Conservation (phyloP, 192 early-diverging fungal species). For the Coemansia sp. region DNA sequence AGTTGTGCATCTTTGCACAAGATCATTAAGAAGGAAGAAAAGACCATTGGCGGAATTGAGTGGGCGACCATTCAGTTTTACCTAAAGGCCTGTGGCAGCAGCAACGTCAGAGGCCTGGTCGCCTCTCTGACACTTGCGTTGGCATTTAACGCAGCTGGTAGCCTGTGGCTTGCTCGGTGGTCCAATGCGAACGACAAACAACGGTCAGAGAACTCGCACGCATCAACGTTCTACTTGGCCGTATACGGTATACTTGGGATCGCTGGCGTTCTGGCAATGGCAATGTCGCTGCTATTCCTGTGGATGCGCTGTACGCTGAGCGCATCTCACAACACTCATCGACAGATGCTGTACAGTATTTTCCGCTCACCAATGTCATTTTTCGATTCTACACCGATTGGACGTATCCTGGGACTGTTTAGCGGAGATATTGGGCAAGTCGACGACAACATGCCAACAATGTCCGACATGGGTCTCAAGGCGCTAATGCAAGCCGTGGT, state of each 20-base stretch:
- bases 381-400: constrained; percentile 77
- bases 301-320: constrained; percentile 87
- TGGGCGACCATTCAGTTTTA: constrained; percentile 16
- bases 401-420: constrained; percentile 77
- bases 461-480: constrained; percentile 61
- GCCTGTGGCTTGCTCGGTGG: constrained; percentile 30
- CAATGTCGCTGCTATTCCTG: constrained; percentile 72
- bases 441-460: constrained; percentile 64
- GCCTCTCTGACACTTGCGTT: constrained; percentile 5
- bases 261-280: constrained; percentile 72
- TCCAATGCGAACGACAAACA: constrained; percentile 14
- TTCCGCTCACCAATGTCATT: constrained; percentile 77
- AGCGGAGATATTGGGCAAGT: constrained; percentile 64
- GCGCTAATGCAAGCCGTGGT: constrained; percentile 61
- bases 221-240: constrained; percentile 40
- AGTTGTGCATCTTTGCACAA: background rate
- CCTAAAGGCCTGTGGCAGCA: constrained; percentile 8
- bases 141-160: constrained; percentile 6
- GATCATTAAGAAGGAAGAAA: constrained; percentile 11
- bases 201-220: background rate
- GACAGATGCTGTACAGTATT: constrained; percentile 64
- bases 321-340: constrained; percentile 62
- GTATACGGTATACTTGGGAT: constrained; percentile 70
- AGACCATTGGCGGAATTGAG: constrained; percentile 9
- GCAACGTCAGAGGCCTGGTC: constrained; percentile 12